Conservation (phyloP, 2,329 filamentous ascomycete genomes). For the Xylaria sp. region DNA sequence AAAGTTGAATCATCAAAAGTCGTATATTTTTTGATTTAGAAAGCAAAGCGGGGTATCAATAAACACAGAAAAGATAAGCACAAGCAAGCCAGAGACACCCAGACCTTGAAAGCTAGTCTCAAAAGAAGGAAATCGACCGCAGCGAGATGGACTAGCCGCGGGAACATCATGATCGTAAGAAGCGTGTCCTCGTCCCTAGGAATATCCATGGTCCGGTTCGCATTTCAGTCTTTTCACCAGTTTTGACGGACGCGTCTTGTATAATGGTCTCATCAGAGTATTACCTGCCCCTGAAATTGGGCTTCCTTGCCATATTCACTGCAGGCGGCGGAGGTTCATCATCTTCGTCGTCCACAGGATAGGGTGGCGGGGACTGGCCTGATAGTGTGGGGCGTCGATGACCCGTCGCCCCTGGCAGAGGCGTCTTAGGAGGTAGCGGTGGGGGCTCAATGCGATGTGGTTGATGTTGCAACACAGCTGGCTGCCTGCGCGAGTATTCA, state of each 20-base stretch:
- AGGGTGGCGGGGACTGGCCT: slow-evolving; percentile 52
- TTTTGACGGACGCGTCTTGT: neutral
- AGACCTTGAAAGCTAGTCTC: neutral
- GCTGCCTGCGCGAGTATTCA: slow-evolving; percentile 46
- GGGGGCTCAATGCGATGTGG: slow-evolving; percentile 55
- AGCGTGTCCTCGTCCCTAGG: neutral
- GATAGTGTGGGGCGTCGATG: slow-evolving; percentile 32
- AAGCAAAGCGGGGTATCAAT: slow-evolving; percentile 16
- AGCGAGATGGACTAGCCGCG: slow-evolving; percentile 3
- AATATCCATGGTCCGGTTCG: slow-evolving; percentile 1
- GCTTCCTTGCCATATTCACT: slow-evolving; percentile 83
- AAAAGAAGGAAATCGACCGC: slow-evolving; percentile 7
- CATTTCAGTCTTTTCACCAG: slow-evolving; percentile 8
- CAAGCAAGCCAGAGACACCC: slow-evolving; percentile 1
- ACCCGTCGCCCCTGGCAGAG: slow-evolving; percentile 49
- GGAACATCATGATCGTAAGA: slow-evolving; percentile 2
- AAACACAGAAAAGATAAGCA: neutral
- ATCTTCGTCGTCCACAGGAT: slow-evolving; percentile 72
- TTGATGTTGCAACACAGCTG: slow-evolving; percentile 28
- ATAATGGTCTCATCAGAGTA: neutral
- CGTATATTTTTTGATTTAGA: slow-evolving; percentile 6
- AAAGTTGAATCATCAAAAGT: slow-evolving; percentile 4
- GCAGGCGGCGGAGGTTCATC: slow-evolving; percentile 58
- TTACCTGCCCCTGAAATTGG: slow-evolving; percentile 58
- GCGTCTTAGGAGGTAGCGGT: slow-evolving; percentile 72